Conservation (phyloP, 164 flowering plant genomes). For the Platanus orientalis region DNA sequence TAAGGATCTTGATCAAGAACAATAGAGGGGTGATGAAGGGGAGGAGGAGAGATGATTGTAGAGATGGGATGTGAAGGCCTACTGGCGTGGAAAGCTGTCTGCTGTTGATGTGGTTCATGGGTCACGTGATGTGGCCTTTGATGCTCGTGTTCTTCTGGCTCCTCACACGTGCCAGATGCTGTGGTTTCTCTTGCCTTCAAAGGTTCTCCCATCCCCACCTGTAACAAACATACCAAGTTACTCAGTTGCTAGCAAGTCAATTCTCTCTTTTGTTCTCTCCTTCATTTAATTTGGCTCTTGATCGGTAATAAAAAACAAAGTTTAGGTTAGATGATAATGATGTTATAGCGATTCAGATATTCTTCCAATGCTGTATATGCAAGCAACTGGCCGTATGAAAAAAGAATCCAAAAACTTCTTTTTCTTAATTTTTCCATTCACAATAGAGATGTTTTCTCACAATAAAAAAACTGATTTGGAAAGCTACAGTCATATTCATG, state of each 20-base stretch:
- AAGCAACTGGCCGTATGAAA: too few relatives aligned
- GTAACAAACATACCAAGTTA: slow-evolving; percentile 8
- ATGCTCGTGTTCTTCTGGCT: slow-evolving; percentile 35
- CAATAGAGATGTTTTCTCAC: too few relatives aligned
- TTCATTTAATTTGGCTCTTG: neutral
- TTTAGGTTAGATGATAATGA: slow-evolving; percentile 20
- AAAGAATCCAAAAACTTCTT: too few relatives aligned
- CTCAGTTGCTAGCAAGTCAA: slow-evolving; percentile 14
- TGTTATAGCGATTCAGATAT: too few relatives aligned
- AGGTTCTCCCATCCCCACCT: slow-evolving; percentile 60
- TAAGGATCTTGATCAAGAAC: slow-evolving; percentile 61
- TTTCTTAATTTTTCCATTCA: too few relatives aligned
- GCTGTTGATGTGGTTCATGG: slow-evolving; percentile 22
- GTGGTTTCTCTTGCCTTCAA: slow-evolving; percentile 39
- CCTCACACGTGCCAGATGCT: slow-evolving; percentile 33
- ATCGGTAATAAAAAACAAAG: neutral
- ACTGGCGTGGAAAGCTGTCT: slow-evolving; percentile 65
- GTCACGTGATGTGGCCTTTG: slow-evolving; percentile 22
- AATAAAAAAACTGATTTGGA: too few relatives aligned
- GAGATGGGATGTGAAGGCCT: slow-evolving; percentile 72
- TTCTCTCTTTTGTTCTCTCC: neutral
- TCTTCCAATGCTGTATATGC: too few relatives aligned
- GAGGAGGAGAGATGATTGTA: slow-evolving; percentile 65
- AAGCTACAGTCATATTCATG: too few relatives aligned
- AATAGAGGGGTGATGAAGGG: slow-evolving; percentile 53